Evolutionary conservation across 139 green algal genomes (phyloP).

Genomic region (Chlamydomonas applanata): DNA sequence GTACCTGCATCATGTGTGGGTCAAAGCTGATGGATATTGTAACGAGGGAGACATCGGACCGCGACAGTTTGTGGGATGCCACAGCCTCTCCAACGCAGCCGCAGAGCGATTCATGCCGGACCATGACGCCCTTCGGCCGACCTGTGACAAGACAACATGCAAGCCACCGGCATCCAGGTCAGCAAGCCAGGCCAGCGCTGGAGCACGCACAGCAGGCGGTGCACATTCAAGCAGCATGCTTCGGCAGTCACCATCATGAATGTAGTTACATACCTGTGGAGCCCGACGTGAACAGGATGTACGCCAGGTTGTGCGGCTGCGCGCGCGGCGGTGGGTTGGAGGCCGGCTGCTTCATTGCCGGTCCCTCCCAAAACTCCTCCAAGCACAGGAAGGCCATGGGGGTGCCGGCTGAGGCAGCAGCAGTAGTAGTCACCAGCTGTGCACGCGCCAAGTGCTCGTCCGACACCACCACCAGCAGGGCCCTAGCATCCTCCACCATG

Average conservation of each 20-base stretch:
- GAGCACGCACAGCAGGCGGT: no score
- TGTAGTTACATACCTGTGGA: slow-evolving; percentile 2
- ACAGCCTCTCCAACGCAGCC: slow-evolving; percentile 30
- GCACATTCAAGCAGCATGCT: no score
- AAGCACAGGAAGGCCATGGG: background rate
- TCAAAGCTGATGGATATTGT: slow-evolving; percentile 43
- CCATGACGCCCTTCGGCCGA: slow-evolving; percentile 57
- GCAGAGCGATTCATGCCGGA: slow-evolving; percentile 30
- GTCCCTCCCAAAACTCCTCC: background rate
- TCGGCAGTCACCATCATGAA: no score
- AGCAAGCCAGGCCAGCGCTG: no score
- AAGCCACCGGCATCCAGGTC: no score
- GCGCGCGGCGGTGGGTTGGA: background rate
- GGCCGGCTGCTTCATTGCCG: background rate
- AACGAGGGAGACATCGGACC: slow-evolving; percentile 15
- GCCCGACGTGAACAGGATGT: slow-evolving; percentile 69
- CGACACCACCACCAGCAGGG: background rate
- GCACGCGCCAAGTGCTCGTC: background rate
- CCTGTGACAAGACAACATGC: slow-evolving; percentile 34
- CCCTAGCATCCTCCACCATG: slow-evolving; percentile 43
- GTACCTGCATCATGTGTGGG: slow-evolving; percentile 17
- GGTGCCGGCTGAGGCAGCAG: background rate
- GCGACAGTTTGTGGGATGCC: background rate
- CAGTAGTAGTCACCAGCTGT: background rate
- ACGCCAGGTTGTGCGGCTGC: slow-evolving; percentile 30